These are phyloP conservation scores for Moelleriella libera DNA, from an alignment of 2,329 filamentous ascomycete genomes.

Conservation along the genomic window DNA sequence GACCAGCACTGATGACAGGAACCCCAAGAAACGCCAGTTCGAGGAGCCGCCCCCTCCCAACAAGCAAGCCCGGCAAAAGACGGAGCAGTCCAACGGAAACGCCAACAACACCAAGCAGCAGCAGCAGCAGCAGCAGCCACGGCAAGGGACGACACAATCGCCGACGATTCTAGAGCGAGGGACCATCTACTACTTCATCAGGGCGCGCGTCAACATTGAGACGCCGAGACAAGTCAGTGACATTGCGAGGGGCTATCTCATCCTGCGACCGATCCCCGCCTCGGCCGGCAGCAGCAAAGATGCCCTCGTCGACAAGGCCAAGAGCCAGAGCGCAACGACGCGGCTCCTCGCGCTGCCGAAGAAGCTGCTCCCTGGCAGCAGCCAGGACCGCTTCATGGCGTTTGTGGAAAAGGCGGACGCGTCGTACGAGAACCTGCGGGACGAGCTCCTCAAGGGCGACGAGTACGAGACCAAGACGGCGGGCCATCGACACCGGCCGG, in stretches of 20 bases:
- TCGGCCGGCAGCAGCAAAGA: conserved; percentile 31
- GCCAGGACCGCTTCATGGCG: conserved; percentile 58
- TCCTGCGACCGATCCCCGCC: conserved; percentile 55
- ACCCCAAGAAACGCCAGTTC: background rate
- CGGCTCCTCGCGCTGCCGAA: conserved; percentile 71
- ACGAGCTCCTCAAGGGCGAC: conserved; percentile 50
- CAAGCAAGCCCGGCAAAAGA: conserved; percentile 1
- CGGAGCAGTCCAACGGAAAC: conserved; percentile 9
- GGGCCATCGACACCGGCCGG: conserved; percentile 53
- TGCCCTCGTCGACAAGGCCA: conserved; percentile 21
- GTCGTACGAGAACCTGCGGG: conserved; percentile 55
- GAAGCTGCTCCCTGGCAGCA: conserved; percentile 61
- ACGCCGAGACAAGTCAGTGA: conserved; percentile 56
- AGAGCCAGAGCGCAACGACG: conserved; percentile 40
- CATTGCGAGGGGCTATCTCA: conserved; percentile 64
- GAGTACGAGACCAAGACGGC: conserved; percentile 66
- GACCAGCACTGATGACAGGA: background rate
- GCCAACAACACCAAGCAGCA: background rate
- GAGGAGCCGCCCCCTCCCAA: background rate
- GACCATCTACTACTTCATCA: conserved; percentile 82
- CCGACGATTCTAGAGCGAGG: conserved; percentile 68
- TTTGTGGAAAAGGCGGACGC: conserved; percentile 67
- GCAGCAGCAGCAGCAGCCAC: background rate
- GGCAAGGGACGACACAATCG: conserved; percentile 10
- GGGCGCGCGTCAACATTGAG: conserved; percentile 60